Percentiles rank a stretch among this genome's conserved stretches.
phyloP scores from a whole-genome alignment of 257 asterid species.

The Ocimum tenuiflorum region DNA sequence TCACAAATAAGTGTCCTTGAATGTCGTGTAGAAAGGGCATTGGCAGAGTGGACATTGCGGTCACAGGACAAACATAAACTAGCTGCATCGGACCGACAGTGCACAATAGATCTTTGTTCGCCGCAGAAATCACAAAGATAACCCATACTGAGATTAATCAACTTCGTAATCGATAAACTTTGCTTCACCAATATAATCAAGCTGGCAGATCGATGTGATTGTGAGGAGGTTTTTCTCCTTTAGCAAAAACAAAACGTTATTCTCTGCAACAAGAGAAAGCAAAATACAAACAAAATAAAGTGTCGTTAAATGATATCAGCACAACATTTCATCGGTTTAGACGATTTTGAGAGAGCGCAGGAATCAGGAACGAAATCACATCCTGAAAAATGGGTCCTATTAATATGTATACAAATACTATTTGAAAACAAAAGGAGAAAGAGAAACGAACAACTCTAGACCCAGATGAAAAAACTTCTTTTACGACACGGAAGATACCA shows the following conservation, averaged over 20 bases:
- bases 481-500: constrained; percentile 4
- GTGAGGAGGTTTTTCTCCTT: not conserved
- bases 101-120: constrained; percentile 61
- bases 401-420: not conserved
- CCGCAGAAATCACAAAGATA: constrained; percentile 75
- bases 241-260: not conserved
- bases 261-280: constrained; percentile 7
- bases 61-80: constrained; percentile 84
- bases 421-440: not conserved
- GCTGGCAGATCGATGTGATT: constrained; percentile 2
- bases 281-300: not conserved
- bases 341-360: not conserved
- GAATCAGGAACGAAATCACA: not conserved
- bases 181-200: not conserved
- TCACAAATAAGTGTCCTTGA: constrained; percentile 77
- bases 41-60: constrained; percentile 82
- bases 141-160: constrained; percentile 43
- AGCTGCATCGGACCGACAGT: constrained; percentile 83
- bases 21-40: constrained; percentile 78
- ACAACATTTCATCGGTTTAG: not conserved
- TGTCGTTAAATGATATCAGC: not conserved
- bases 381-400: not conserved
- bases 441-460: not conserved
- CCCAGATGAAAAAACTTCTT: constrained; percentile 12
- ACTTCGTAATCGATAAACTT: not conserved